Evolutionary conservation across 257 asterid species (phyloP).

Genomic region (Nicotiana obtusifolia): DNA sequence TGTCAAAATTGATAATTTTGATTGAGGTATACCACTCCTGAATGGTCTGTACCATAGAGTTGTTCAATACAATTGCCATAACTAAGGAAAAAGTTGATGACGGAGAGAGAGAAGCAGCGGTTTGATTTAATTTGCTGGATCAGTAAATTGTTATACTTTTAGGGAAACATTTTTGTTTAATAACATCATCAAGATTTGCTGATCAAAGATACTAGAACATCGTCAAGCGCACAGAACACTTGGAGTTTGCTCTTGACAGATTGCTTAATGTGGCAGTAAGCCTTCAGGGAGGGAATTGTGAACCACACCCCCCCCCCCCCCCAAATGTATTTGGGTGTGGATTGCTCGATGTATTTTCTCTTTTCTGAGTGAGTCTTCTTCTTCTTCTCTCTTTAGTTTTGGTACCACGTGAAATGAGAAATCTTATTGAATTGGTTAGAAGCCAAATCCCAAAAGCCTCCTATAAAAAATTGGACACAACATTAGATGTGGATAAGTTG

Average conservation of each 20-base stretch:
- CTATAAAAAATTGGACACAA: neutral
- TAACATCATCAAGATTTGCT: neutral
- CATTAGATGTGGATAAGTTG: neutral
- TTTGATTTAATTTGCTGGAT: neutral
- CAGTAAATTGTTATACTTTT: neutral
- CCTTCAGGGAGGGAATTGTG: neutral
- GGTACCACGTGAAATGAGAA: neutral
- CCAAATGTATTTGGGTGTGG: neutral
- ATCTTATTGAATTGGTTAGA: neutral
- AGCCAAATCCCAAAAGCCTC: neutral
- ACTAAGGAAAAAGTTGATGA: neutral
- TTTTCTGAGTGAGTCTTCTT: neutral
- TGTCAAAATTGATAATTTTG: conserved; percentile 62
- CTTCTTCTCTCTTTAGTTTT: neutral
- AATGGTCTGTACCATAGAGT: neutral
- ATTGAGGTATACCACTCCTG: conserved; percentile 28
- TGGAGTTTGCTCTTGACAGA: neutral
- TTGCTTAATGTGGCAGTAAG: neutral
- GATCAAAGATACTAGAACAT: neutral
- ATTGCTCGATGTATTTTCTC: neutral
- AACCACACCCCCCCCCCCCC: neutral
- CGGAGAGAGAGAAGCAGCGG: neutral
- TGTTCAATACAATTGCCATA: neutral
- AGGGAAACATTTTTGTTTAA: neutral
- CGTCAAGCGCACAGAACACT: neutral